Conservation (phyloP, 2,329 filamentous ascomycete genomes). For the Aspergillus sp. region DNA sequence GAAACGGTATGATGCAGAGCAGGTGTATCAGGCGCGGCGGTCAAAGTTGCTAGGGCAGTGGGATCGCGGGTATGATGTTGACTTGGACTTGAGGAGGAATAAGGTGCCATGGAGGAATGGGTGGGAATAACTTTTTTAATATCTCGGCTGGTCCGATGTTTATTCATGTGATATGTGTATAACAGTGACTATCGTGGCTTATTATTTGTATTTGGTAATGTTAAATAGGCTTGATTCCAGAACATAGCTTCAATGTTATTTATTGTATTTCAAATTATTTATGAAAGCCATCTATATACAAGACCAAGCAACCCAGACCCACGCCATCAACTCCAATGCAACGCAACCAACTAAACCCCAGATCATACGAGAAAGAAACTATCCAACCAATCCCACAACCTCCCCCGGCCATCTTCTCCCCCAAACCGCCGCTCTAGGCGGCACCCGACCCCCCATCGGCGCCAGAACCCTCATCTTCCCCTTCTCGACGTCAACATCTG, state of each 20-base stretch:
- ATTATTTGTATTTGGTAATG: no score
- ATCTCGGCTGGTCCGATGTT: slow-evolving; percentile 1
- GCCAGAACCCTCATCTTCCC: slow-evolving; percentile 73
- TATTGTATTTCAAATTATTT: no score
- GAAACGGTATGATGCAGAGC: slow-evolving; percentile 51
- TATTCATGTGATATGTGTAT: not conserved
- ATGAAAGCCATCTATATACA: no score
- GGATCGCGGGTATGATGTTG: slow-evolving; percentile 49
- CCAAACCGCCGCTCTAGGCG: slow-evolving; percentile 72
- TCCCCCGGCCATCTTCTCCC: slow-evolving; percentile 76
- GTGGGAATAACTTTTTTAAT: slow-evolving; percentile 39
- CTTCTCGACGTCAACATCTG: slow-evolving; percentile 80
- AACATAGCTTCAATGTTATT: no score
- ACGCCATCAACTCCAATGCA: not conserved
- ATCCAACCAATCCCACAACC: slow-evolving; percentile 67
- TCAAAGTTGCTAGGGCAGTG: slow-evolving; percentile 51
- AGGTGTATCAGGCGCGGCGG: slow-evolving; percentile 52
- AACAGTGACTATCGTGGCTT: no score
- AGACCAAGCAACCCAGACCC: no score
- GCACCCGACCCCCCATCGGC: slow-evolving; percentile 74
- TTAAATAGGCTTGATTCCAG: no score
- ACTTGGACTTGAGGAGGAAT: slow-evolving; percentile 43
- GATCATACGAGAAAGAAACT: not conserved
- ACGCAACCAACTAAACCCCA: not conserved
- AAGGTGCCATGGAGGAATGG: slow-evolving; percentile 44